Evolutionary conservation across 2,329 filamentous ascomycete species (phyloP).

Genomic region (Cryphonectria nitschkei): DNA sequence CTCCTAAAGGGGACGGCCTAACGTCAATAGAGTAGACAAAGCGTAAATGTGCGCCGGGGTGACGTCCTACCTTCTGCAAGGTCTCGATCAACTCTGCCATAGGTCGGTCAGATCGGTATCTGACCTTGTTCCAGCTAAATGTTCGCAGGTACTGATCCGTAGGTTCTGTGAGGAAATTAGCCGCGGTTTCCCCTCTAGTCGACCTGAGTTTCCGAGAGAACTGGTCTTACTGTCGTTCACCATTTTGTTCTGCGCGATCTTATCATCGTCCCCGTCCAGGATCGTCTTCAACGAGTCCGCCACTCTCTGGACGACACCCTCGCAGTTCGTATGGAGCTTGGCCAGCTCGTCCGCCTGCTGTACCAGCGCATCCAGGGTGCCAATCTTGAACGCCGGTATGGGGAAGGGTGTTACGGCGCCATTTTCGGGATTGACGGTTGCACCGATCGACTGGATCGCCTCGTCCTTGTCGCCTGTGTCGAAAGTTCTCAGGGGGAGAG

Average conservation of each 20-base stretch:
- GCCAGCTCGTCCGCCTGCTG: conserved; percentile 94
- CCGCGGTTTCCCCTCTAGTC: conserved; percentile 1
- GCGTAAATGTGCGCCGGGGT: background rate
- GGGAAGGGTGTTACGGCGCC: conserved; percentile 76
- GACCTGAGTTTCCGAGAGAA: background rate
- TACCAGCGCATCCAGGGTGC: conserved; percentile 90
- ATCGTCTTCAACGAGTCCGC: conserved; percentile 82
- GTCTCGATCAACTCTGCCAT: conserved; percentile 84
- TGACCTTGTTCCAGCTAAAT: conserved; percentile 97
- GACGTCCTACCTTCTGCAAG: conserved; percentile 73
- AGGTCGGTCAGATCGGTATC: conserved; percentile 91
- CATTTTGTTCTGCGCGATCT: conserved; percentile 83
- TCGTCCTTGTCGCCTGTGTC: conserved; percentile 80
- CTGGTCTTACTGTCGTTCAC: conserved; percentile 82
- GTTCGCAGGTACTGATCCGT: conserved; percentile 88
- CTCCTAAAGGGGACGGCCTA: conserved; percentile 59
- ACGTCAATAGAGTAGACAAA: conserved; percentile 14
- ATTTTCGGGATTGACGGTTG: conserved; percentile 74
- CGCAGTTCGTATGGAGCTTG: conserved; percentile 81
- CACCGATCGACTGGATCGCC: conserved; percentile 74
- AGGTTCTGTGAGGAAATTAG: conserved; percentile 66
- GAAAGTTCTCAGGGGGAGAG: conserved; percentile 85
- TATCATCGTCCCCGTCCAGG: conserved; percentile 81
- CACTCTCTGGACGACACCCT: conserved; percentile 84
- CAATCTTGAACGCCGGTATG: conserved; percentile 96